Evolutionary conservation across 2,329 filamentous ascomycete genomes (phyloP), one percentile per base, ranked within the genome.

Genomic region (Thielaviopsis populi): DNA sequence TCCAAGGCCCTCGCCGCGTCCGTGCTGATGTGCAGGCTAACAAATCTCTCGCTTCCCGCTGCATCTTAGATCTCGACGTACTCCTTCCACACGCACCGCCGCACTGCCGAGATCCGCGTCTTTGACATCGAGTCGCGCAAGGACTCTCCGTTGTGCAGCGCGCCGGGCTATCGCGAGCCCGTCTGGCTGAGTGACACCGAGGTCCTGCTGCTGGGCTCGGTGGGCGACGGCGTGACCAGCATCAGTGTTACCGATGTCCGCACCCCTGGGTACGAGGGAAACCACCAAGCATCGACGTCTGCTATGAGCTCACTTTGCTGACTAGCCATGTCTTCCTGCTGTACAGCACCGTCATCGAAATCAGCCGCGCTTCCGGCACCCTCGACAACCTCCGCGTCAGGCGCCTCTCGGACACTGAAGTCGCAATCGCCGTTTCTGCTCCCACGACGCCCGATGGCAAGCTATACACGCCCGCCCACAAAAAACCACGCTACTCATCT

Each of bases 41-140:
- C 50, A 8, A 33, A 40, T 24, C 37, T 6, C 15, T 10, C 19
- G 19, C 8, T 48, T 61, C 22, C 40, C 27, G 46, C 24, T 13
- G 4, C 33, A 6, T 41, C 30, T 62, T 72, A 85, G 73, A 77
- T 84, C 17, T 88, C 87, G 0, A 83, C 85, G 1, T 96, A 95
- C 73, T 91, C 84, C 4, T 96, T 96, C 73, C 79, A 87, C 46
- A 79, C 82, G 0, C 89, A 95, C 71, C 78, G 79, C 58, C 87
- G 86, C 71, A 81, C 79, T 4, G 79, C 77, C 66, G 85, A 91
- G 75, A 85, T 87, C 68, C 82, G 85, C 19, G 73, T 92, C 30
- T 75, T 96, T 48, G 84, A 92, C 68, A 37, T 48, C 15, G 75
- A 80, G 56, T 83, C 81, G 7, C 85, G 86, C 41, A 79, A 86